Evolutionary conservation across 306 rosid species (phyloP), one percentile per base, ranked within the genome.

Genomic region (Prosopis cineraria): DNA sequence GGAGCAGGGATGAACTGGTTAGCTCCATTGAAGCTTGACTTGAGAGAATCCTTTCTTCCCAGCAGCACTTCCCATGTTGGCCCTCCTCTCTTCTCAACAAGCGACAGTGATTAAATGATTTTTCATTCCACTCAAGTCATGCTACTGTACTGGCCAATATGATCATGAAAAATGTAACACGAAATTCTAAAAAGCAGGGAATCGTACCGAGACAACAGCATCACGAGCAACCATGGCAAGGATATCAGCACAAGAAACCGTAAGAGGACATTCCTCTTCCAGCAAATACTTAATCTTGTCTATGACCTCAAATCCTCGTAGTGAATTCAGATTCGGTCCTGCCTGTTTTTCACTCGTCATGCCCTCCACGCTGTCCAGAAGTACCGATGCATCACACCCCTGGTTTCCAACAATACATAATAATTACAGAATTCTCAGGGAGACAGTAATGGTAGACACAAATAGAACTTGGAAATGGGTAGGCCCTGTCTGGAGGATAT

Each of bases 341-440:
- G 98, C 98, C 69, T 60, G 84, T 66, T 92, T 94, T 82, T 94
- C 98, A 75, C 98, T 90, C n/a, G 81, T 52, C 76, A 89, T 87
- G 16, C 86, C 93, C 16, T 80, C 92, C 43, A 67, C 59, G 77
- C 75, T 88, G 52, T 94, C 97, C 76, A 94, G n/a, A 50, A 94
- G 97, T 69, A 92, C 80, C 4, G 98, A 94, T 63, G 91, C 98
- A 73, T 94, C 98, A 8, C 98, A 94, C 13, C 98, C 98, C 98
- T 94, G 39, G 34, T 45, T 6, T 67, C 67, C 65, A 37, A 27
- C 78, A 69, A 29, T 3, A 41, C 17, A 41, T 3, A 30, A 58
- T n/a, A 34, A n/a, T 40, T 16, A 2, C 48, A 44, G 13, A 1
- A 33, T 4, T 59, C 56, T 45, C 37, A 43, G 53, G 27, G 16